Evolutionary conservation across 805 yeast species (phyloP).

Genomic region (Clavispora santaluciae): DNA sequence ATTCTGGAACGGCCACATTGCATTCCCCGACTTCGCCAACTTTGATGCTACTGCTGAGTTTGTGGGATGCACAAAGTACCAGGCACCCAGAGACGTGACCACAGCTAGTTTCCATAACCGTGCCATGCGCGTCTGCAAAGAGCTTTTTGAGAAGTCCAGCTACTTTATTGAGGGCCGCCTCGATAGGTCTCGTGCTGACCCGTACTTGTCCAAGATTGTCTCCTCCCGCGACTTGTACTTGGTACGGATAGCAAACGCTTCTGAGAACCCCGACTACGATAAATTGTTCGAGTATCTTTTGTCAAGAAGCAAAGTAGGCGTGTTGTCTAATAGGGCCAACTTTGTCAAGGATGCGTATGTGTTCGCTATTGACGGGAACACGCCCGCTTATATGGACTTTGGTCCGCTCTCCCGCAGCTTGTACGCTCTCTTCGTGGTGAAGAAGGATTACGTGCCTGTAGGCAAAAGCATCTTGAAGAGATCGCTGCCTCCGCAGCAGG

Average conservation of each 20-base stretch:
- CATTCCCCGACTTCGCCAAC: slow-evolving; percentile 46
- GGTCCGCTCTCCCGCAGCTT: slow-evolving; percentile 4
- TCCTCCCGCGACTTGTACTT: slow-evolving; percentile 50
- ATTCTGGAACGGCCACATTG: slow-evolving; percentile 45
- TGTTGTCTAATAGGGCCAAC: slow-evolving; percentile 44
- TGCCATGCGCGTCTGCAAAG: slow-evolving; percentile 23
- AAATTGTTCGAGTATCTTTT: slow-evolving; percentile 42
- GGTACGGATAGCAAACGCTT: slow-evolving; percentile 34
- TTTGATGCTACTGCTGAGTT: slow-evolving; percentile 37
- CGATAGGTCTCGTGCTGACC: slow-evolving; percentile 47
- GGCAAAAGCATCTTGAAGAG: slow-evolving; percentile 20
- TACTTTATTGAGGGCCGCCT: slow-evolving; percentile 62
- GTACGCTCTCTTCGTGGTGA: slow-evolving; percentile 32
- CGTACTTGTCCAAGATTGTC: slow-evolving; percentile 47
- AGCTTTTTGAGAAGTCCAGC: slow-evolving; percentile 23
- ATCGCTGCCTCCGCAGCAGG: slow-evolving; percentile 3
- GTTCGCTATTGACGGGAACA: slow-evolving; percentile 30
- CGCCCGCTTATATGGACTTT: slow-evolving; percentile 4
- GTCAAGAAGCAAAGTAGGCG: slow-evolving; percentile 51
- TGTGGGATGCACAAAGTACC: slow-evolving; percentile 29
- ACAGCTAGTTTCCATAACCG: slow-evolving; percentile 18
- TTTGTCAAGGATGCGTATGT: slow-evolving; percentile 63
- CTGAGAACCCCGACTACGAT: slow-evolving; percentile 21
- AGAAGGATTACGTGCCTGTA: slow-evolving; percentile 30
- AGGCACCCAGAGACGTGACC: slow-evolving; percentile 15